Base-by-base conservation (phyloP, 2,329 filamentous ascomycete species). In the Ascocoryne sarcoides region DNA sequence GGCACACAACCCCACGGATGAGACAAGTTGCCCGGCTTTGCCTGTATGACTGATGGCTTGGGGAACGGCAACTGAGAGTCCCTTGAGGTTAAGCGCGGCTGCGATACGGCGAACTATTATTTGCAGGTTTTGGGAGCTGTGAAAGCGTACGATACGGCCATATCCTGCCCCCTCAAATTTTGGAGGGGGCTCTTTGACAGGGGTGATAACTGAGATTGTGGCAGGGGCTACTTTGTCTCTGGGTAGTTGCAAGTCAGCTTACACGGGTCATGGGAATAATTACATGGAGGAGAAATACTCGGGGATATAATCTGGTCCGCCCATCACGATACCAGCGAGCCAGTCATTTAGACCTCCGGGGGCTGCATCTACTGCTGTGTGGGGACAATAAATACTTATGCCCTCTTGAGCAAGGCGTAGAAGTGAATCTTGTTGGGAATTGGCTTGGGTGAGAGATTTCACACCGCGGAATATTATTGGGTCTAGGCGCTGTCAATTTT, bases 381-480 rank as follows among this genome's bases (percentile, higher is more conserved):
- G 92, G 0, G 92, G 92, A 50, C 83, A 88, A 68, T 96, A 98
- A 42, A 98, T 88, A 49, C 88, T 93, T 55, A 98, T 87, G 26
- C 90, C 89, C 60, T 84, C 79, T 48, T 85, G 83, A 34, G 82
- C 84, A 10, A 98, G 74, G 32, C 82, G 76, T 3, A 98, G 71
- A 21, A 98, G 75, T 5, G 85, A 85, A 32, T 80, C 75, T 60
- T 98, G 92, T 62, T 96, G 92, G 8, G 86, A 75, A 58, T 98
- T 84, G 46, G 73, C 73, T 35, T 88, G 75, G 23, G 86, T 94
- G 58, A 98, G 69, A 49, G 85, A 82, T 65, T 95, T 98, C 52
- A 98, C 72, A 39, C 84, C 84, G 36, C 84, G 79, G 70, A 98
- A 98, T 59, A 98, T 96, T 60, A 96, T 92, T 16, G 92, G 92